A percentile compares a stretch with the other conserved stretches of the same genome.
phyloP scores from a whole-genome alignment of 805 yeast species.

The Lachancea thermotolerans region DNA sequence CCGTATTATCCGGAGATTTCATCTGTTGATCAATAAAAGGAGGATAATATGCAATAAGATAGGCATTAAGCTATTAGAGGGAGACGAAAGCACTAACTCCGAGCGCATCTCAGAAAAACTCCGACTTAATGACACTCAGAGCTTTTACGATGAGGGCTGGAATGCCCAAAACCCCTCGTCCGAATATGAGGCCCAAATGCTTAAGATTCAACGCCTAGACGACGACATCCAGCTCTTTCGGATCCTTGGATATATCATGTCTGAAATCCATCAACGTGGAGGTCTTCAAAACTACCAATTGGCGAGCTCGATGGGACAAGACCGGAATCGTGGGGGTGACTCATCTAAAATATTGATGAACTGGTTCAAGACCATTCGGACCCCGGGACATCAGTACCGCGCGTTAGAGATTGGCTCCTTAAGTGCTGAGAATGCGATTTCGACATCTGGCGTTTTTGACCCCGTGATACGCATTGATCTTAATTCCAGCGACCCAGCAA shows the following conservation, averaged over 20 bases:
- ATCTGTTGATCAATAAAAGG: slow-evolving; percentile 56
- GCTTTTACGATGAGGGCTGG: slow-evolving; percentile 8
- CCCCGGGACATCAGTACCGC: slow-evolving; percentile 9
- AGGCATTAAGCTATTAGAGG: slow-evolving; percentile 12
- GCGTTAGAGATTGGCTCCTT: slow-evolving; percentile 85
- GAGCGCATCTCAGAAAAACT: slow-evolving; percentile 16
- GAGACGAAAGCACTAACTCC: slow-evolving; percentile 18
- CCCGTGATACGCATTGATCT: slow-evolving; percentile 64
- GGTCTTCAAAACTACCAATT: slow-evolving; percentile 75
- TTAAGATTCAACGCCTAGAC: slow-evolving; percentile 9
- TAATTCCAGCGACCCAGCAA: slow-evolving; percentile 63
- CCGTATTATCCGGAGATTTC: slow-evolving; percentile 70
- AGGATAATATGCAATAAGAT: slow-evolving; percentile 35
- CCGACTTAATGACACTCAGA: slow-evolving; percentile 7
- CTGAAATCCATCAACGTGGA: slow-evolving; percentile 58
- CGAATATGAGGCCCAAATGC: slow-evolving; percentile 12
- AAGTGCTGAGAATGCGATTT: slow-evolving; percentile 58
- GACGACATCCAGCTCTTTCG: slow-evolving; percentile 16
- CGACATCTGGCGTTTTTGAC: slow-evolving; percentile 49
- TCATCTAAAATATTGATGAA: slow-evolving; percentile 75
- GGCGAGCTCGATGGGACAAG: slow-evolving; percentile 85
- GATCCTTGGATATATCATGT: slow-evolving; percentile 49
- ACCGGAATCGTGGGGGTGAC: slow-evolving; percentile 76
- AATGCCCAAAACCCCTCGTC: slow-evolving; percentile 7
- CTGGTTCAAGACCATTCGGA: slow-evolving; percentile 37